These are phyloP conservation scores for Globisporangium recalcitrans DNA, from an alignment of 352 stramenopile genomes.

Conservation along the genomic window DNA sequence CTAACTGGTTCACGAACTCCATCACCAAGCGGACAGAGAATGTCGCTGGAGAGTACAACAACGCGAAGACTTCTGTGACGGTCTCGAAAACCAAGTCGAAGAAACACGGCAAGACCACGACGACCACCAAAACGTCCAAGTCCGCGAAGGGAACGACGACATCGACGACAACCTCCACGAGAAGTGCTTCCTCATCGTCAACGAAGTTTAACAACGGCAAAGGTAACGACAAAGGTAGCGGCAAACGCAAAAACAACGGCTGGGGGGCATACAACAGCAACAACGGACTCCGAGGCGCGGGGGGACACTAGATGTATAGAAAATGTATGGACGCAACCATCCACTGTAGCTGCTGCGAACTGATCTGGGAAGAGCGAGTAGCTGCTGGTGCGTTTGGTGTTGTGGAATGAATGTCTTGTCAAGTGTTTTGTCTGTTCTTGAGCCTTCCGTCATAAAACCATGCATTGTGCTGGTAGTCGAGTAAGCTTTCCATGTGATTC, in stretches of 20 bases:
- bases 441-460: not conserved
- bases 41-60: conserved; percentile 6
- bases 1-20: conserved; percentile 4
- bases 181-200: not conserved
- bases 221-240: not conserved
- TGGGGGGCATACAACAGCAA: conserved; percentile 8
- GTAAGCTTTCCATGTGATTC: not conserved
- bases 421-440: conserved; percentile 1
- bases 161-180: not conserved
- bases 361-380: not conserved
- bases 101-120: not conserved
- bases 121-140: not conserved
- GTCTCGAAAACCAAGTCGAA: conserved; percentile 1
- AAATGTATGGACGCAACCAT: conserved; percentile 2
- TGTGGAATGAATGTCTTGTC: conserved; percentile 12
- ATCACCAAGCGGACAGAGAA: conserved; percentile 7
- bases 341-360: not conserved
- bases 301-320: conserved; percentile 11
- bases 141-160: not conserved
- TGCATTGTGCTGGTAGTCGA: not conserved
- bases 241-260: not conserved
- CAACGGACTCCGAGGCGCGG: conserved; percentile 10
- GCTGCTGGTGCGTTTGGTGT: not conserved
- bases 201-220: conserved; percentile 2
- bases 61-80: conserved; percentile 4